Evolutionary conservation across 805 yeast species (phyloP).

Genomic region (Starmerella bombicola): DNA sequence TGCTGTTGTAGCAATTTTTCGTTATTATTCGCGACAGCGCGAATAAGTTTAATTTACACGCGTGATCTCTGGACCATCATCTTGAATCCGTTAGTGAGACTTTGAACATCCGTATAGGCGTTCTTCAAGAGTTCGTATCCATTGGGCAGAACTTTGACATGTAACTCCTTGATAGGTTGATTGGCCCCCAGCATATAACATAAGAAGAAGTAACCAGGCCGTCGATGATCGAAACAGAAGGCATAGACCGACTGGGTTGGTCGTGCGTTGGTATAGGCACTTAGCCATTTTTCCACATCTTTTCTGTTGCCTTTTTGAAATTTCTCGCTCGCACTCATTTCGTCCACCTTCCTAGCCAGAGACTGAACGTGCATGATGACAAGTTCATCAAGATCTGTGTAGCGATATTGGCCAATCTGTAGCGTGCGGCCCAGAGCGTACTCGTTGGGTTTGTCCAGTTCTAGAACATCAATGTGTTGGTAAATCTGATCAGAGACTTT

Average conservation of each 20-base stretch:
- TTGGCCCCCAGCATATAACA: conserved; percentile 60
- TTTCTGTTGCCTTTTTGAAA: conserved; percentile 67
- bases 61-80: conserved; percentile 30
- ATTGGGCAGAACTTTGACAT: conserved; percentile 76
- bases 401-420: conserved; percentile 55
- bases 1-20: too few species aligned
- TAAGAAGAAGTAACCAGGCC: conserved; percentile 87
- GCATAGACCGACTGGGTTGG: conserved; percentile 83
- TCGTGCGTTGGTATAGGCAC: conserved; percentile 80
- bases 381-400: conserved; percentile 85
- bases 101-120: conserved; percentile 77
- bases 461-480: conserved; percentile 82
- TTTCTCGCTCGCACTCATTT: conserved; percentile 76
- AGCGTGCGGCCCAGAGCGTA: conserved; percentile 45
- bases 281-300: conserved; percentile 77
- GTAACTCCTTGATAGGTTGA: conserved; percentile 58
- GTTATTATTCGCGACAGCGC: too few species aligned
- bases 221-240: conserved; percentile 76
- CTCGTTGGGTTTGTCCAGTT: conserved; percentile 55
- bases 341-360: conserved; percentile 68
- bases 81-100: conserved; percentile 91
- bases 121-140: conserved; percentile 73
- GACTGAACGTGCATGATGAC: conserved; percentile 78
- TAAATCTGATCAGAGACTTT: conserved; percentile 81
- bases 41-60: background rate